phyloP scores from a whole-genome alignment of 108 stramenopile species.

The Pseudonitzschia delicatissima region DNA sequence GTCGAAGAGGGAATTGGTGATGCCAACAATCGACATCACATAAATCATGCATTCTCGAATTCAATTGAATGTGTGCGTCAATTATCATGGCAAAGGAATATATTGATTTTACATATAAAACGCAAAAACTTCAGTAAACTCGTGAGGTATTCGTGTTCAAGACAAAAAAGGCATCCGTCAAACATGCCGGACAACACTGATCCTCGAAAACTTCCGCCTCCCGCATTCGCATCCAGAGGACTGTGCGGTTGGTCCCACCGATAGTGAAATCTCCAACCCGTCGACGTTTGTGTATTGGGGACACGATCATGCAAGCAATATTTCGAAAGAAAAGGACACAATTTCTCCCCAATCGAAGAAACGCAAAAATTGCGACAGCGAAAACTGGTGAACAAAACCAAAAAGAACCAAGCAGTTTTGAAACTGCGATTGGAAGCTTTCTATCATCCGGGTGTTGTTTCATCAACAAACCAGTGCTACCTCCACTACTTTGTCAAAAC shows the following conservation, averaged over 20 bases:
- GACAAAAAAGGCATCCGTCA: too few relatives aligned
- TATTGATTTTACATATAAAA: neutral
- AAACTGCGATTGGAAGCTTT: constrained; percentile 19
- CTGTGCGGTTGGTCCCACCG: constrained; percentile 6
- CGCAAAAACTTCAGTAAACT: neutral
- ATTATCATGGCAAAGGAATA: neutral
- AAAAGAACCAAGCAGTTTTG: neutral
- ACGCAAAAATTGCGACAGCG: neutral
- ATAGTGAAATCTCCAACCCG: neutral
- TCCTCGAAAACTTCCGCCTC: neutral
- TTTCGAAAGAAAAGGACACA: neutral
- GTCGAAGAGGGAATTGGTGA: too few relatives aligned
- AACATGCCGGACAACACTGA: too few relatives aligned
- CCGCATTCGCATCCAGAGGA: constrained; percentile 4
- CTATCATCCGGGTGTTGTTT: constrained; percentile 24
- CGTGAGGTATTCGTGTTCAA: neutral
- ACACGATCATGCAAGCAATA: neutral
- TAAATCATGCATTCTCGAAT: neutral
- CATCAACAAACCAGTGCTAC: constrained; percentile 8
- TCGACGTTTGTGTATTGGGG: neutral
- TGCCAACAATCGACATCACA: too few relatives aligned
- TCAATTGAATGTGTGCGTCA: neutral
- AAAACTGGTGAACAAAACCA: neutral
- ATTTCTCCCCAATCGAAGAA: neutral
- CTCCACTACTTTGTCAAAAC: constrained; percentile 4